Percentiles rank a stretch among this genome's conserved stretches.
Evolutionary conservation across 2,329 filamentous ascomycete genomes (phyloP).

Genomic region (Penicillium sp.): DNA sequence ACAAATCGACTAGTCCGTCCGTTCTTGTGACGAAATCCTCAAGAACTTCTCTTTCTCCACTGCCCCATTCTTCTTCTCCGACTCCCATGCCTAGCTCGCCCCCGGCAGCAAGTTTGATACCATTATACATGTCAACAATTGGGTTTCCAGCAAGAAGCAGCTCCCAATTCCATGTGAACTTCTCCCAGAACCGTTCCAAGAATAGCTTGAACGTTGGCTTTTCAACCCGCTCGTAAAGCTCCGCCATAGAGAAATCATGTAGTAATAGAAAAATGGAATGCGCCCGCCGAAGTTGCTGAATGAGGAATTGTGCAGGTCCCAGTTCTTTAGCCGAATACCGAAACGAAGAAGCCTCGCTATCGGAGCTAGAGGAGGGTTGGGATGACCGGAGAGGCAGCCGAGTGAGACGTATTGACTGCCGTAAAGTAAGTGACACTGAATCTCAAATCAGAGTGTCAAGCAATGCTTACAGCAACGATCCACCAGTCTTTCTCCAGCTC

Average conservation of each 20-base stretch:
- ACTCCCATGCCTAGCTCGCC: slow-evolving; percentile 92
- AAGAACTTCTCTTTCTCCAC: slow-evolving; percentile 85
- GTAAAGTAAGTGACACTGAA: slow-evolving; percentile 6
- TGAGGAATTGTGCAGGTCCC: slow-evolving; percentile 69
- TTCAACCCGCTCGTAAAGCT: slow-evolving; percentile 59
- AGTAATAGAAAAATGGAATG: slow-evolving; percentile 82
- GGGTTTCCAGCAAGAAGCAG: slow-evolving; percentile 88
- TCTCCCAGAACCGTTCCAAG: slow-evolving; percentile 75
- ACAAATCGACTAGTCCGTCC: slow-evolving; percentile 77
- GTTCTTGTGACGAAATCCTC: slow-evolving; percentile 77
- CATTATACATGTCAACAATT: slow-evolving; percentile 68
- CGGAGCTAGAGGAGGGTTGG: slow-evolving; percentile 32
- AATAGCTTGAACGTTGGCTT: slow-evolving; percentile 65
- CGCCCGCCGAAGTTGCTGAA: slow-evolving; percentile 75
- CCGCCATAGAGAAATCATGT: slow-evolving; percentile 68
- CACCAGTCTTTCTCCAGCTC: slow-evolving; percentile 92
- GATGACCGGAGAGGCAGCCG: slow-evolving; percentile 55
- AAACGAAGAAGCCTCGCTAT: slow-evolving; percentile 43
- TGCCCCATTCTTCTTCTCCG: slow-evolving; percentile 90
- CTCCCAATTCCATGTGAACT: slow-evolving; percentile 66
- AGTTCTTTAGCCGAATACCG: slow-evolving; percentile 91
- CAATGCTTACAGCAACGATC: slow-evolving; percentile 71
- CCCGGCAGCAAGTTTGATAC: slow-evolving; percentile 80
- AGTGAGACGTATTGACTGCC: slow-evolving; percentile 73
- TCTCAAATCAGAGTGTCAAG: not conserved